phyloP scores from a whole-genome alignment of 2,329 filamentous ascomycete species.

The Verticillium albo-atrum region DNA sequence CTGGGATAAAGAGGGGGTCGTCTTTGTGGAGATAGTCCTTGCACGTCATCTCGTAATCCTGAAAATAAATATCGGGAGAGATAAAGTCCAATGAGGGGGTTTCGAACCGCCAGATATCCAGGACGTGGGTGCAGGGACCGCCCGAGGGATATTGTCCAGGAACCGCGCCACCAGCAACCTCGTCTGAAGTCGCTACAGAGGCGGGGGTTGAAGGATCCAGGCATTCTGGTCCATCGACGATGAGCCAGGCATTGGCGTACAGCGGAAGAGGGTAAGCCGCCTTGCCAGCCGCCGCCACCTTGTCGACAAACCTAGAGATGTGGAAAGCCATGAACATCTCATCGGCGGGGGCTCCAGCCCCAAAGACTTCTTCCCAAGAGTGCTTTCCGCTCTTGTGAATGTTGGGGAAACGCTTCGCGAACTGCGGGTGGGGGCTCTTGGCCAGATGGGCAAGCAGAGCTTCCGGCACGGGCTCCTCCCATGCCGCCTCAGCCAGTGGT shows the following conservation, averaged over 20 bases:
- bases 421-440: constrained; percentile 17
- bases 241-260: constrained; percentile 28
- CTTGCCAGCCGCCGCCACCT: constrained; percentile 25
- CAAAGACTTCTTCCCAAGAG: constrained; percentile 26
- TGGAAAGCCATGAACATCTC: constrained; percentile 30
- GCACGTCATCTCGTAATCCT: constrained; percentile 39
- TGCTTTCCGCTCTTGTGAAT: constrained; percentile 15
- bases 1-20: constrained; percentile 44
- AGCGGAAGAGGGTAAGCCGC: constrained; percentile 22
- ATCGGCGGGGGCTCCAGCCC: constrained; percentile 16
- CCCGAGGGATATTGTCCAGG: constrained; percentile 31
- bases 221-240: constrained; percentile 11
- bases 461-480: constrained; percentile 23
- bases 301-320: constrained; percentile 21
- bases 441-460: constrained; percentile 19
- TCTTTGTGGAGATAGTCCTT: constrained; percentile 33
- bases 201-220: not conserved
- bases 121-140: constrained; percentile 21
- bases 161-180: constrained; percentile 23
- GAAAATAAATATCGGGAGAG: constrained; percentile 42
- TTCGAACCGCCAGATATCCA: constrained; percentile 32
- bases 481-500: constrained; percentile 31
- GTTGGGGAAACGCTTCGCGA: constrained; percentile 18
- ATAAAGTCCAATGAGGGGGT: constrained; percentile 38
- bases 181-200: not conserved